Percentiles rank a stretch among this genome's conserved stretches.
Evolutionary conservation across 2,329 filamentous ascomycete genomes (phyloP).

Genomic region (Parascedosporium putredinis): DNA sequence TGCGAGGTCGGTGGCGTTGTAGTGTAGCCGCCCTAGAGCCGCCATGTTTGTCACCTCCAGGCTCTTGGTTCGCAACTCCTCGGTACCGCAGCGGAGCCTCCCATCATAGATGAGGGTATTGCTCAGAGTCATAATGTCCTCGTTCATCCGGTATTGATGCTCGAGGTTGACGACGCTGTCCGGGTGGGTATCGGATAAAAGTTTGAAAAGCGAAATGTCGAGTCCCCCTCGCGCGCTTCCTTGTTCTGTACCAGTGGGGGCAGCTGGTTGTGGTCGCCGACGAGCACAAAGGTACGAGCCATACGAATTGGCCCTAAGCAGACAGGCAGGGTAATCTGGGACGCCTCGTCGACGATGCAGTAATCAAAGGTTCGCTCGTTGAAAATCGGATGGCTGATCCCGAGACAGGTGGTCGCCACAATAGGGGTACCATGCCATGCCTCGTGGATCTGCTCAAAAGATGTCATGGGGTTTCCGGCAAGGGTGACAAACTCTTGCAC

Average conservation of each 20-base stretch:
- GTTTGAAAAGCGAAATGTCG: slow-evolving; percentile 87
- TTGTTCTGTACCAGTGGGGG: slow-evolving; percentile 91
- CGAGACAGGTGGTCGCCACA: slow-evolving; percentile 89
- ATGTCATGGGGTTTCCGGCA: slow-evolving; percentile 60
- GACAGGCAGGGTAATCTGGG: slow-evolving; percentile 91
- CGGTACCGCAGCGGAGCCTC: slow-evolving; percentile 77
- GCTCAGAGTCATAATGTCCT: slow-evolving; percentile 89
- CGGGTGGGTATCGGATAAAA: slow-evolving; percentile 81
- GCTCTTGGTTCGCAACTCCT: slow-evolving; percentile 58
- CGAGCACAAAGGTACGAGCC: slow-evolving; percentile 85
- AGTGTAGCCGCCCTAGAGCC: slow-evolving; percentile 49
- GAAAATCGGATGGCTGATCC: slow-evolving; percentile 83
- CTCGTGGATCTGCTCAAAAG: slow-evolving; percentile 72
- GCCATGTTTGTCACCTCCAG: slow-evolving; percentile 58
- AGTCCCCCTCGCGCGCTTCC: slow-evolving; percentile 76
- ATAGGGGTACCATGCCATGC: slow-evolving; percentile 80
- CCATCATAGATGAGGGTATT: slow-evolving; percentile 93
- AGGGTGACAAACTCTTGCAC: slow-evolving; percentile 78
- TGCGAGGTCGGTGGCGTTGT: slow-evolving; percentile 31
- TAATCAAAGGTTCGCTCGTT: slow-evolving; percentile 88
- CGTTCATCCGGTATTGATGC: slow-evolving; percentile 97
- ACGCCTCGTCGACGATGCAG: slow-evolving; percentile 96
- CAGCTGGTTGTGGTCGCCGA: slow-evolving; percentile 93
- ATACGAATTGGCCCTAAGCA: slow-evolving; percentile 90
- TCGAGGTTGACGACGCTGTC: slow-evolving; percentile 82